These are phyloP conservation scores for Dictyostelium intermedium DNA, from an alignment of 78 protist species.

Conservation along the genomic window DNA sequence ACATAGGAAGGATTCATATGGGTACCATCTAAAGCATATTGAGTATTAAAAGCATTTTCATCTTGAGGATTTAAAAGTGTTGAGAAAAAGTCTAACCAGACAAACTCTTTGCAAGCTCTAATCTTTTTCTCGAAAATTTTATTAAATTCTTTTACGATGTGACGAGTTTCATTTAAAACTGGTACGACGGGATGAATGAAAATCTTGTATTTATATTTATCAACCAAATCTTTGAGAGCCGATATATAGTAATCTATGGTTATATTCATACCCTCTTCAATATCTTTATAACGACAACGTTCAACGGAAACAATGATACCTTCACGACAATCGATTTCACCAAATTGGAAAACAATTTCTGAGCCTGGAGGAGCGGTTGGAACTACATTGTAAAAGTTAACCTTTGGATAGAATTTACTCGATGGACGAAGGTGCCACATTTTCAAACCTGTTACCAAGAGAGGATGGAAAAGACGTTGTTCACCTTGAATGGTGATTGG, in stretches of 20 bases:
- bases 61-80: constrained; percentile 32
- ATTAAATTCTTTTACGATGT: constrained; percentile 51
- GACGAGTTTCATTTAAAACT: constrained; percentile 88
- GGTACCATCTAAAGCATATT: constrained; percentile 89
- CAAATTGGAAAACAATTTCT: constrained; percentile 84
- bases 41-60: constrained; percentile 46
- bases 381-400: constrained; percentile 83
- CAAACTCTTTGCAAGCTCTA: not conserved
- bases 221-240: constrained; percentile 39
- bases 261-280: constrained; percentile 83
- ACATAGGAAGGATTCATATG: constrained; percentile 87
- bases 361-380: constrained; percentile 62
- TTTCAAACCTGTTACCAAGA: constrained; percentile 93
- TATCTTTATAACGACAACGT: constrained; percentile 78
- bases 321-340: constrained; percentile 97
- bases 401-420: constrained; percentile 90
- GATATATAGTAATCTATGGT: constrained; percentile 83
- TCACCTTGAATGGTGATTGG: constrained; percentile 29
- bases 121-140: constrained; percentile 19
- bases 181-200: constrained; percentile 94
- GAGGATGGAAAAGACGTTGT: constrained; percentile 66
- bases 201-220: constrained; percentile 1
- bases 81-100: constrained; percentile 86
- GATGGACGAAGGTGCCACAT: constrained; percentile 91
- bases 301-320: constrained; percentile 90